Percentiles rank a stretch among this genome's conserved stretches.
Evolutionary conservation across 225 moss, liverwort and hornwort species (phyloP).

Genomic region (Marchantia paleacea): DNA sequence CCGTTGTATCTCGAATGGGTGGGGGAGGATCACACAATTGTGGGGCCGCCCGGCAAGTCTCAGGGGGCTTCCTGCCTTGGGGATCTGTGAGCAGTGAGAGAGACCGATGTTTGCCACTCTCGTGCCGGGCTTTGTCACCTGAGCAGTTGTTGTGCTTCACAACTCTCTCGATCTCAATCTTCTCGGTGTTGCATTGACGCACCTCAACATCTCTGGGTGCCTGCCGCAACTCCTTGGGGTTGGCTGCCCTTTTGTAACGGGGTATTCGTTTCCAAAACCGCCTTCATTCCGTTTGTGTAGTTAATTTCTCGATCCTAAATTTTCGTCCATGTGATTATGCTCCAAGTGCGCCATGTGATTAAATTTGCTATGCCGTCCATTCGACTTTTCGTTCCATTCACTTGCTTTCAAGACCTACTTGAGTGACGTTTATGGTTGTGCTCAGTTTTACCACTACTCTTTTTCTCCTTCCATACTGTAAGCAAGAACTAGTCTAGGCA

Average conservation of each 20-base stretch:
- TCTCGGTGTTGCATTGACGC: slow-evolving; percentile 26
- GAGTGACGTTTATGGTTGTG: slow-evolving; percentile 12
- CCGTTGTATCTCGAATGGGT: slow-evolving; percentile 42
- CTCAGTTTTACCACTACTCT: neutral
- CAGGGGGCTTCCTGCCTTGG: neutral
- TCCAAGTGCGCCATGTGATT: neutral
- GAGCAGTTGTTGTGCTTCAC: slow-evolving; percentile 50
- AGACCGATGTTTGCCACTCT: slow-evolving; percentile 18
- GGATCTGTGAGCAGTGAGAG: slow-evolving; percentile 17
- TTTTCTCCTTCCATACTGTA: neutral
- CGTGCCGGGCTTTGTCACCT: slow-evolving; percentile 34
- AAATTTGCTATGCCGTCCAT: slow-evolving; percentile 10
- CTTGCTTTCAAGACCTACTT: slow-evolving; percentile 13
- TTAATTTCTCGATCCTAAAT: slow-evolving; percentile 17
- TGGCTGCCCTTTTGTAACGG: slow-evolving; percentile 5
- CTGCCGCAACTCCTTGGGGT: slow-evolving; percentile 29
- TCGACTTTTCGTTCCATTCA: neutral
- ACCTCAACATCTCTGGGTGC: slow-evolving; percentile 33
- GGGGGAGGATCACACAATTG: neutral
- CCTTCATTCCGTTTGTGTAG: slow-evolving; percentile 12
- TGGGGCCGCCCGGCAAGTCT: slow-evolving; percentile 6
- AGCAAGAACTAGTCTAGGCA: neutral
- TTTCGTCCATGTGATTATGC: slow-evolving; percentile 5
- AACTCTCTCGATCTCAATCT: slow-evolving; percentile 54
- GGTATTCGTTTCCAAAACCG: slow-evolving; percentile 12